Percentiles rank a stretch among this genome's conserved stretches.
Evolutionary conservation across 2,329 filamentous ascomycete genomes (phyloP).

Genomic region (Monilinia aucupariae): DNA sequence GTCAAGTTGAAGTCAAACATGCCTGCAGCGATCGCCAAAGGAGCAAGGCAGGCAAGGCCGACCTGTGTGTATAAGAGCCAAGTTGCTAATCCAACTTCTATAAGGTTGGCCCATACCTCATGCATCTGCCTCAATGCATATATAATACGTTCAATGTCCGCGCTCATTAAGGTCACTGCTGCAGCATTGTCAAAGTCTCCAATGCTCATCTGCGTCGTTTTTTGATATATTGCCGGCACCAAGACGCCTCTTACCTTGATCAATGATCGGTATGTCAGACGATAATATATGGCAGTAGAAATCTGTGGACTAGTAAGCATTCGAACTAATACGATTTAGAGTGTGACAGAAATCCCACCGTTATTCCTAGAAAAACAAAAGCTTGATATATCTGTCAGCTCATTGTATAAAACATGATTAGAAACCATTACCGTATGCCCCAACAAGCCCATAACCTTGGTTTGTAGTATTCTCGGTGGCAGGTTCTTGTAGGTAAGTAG

Average conservation of each 20-base stretch:
- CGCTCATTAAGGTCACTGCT: constrained; percentile 43
- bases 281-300: neutral
- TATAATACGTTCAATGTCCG: constrained; percentile 36
- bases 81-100: constrained; percentile 38
- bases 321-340: neutral
- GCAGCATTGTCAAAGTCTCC: constrained; percentile 36
- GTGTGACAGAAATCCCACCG: constrained; percentile 4
- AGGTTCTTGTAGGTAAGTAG: constrained; percentile 27
- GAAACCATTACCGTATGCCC: constrained; percentile 16
- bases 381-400: neutral
- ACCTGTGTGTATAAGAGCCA: constrained; percentile 38
- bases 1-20: neutral
- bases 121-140: constrained; percentile 31
- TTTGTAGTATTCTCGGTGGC: neutral
- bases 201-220: constrained; percentile 32
- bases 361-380: constrained; percentile 3
- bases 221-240: constrained; percentile 47
- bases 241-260: constrained; percentile 37
- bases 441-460: constrained; percentile 24
- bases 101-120: constrained; percentile 39
- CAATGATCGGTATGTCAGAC: neutral
- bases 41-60: constrained; percentile 23
- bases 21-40: constrained; percentile 21
- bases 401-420: constrained; percentile 5
- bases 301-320: neutral